These are phyloP conservation scores for Cercospora canescens DNA, from an alignment of 2,329 filamentous ascomycete genomes.

Conservation along the genomic window DNA sequence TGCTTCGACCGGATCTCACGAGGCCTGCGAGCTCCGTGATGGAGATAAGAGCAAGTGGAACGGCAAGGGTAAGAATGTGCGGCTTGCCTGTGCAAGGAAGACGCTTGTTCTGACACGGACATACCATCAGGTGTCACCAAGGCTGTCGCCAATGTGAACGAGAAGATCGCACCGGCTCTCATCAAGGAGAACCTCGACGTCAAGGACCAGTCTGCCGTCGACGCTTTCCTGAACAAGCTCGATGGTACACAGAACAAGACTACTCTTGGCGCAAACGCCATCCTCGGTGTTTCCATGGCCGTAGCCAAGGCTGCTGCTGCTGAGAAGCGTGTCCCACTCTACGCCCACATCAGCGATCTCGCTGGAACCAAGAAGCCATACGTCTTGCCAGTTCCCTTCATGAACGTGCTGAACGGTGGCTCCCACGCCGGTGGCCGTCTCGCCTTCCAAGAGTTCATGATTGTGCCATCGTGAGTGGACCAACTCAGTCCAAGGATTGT, in stretches of 20 bases:
- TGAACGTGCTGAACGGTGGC: slow-evolving; percentile 65
- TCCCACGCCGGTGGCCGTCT: slow-evolving; percentile 95
- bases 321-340: slow-evolving; percentile 57
- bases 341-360: slow-evolving; percentile 58
- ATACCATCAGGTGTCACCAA: slow-evolving; percentile 49
- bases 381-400: slow-evolving; percentile 59
- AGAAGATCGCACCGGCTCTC: slow-evolving; percentile 55
- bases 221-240: slow-evolving; percentile 54
- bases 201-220: slow-evolving; percentile 56
- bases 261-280: slow-evolving; percentile 60
- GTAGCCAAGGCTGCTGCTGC: slow-evolving; percentile 59
- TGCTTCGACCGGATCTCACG: slow-evolving; percentile 75
- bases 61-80: slow-evolving; percentile 48
- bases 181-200: slow-evolving; percentile 56
- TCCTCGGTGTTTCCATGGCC: slow-evolving; percentile 61
- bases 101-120: background rate
- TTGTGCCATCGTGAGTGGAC: slow-evolving; percentile 48
- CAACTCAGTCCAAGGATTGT: background rate
- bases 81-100: background rate
- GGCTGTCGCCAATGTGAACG: slow-evolving; percentile 57
- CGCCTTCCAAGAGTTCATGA: slow-evolving; percentile 61
- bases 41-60: slow-evolving; percentile 54
- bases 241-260: slow-evolving; percentile 62
- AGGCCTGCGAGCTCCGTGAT: slow-evolving; percentile 57
- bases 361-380: slow-evolving; percentile 55